Conservation (phyloP, 176 grass and related monocot species). For the Avena eriantha region DNA sequence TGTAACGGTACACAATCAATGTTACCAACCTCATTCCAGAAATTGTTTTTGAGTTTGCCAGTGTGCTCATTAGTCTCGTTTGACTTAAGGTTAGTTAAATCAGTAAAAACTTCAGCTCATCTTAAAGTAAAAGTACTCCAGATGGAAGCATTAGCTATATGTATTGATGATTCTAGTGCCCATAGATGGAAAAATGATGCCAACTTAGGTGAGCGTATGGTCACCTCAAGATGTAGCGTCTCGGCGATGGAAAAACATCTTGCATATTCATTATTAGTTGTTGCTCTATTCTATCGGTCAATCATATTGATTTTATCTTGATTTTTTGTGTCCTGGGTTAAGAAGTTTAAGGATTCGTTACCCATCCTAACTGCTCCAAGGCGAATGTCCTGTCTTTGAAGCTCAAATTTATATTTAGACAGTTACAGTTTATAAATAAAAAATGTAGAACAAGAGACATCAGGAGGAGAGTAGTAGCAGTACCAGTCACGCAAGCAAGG, state of each 20-base stretch:
- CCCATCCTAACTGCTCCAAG: too few species aligned
- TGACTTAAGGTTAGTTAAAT: background rate
- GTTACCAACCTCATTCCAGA: background rate
- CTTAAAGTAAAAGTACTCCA: background rate
- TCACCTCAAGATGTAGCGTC: background rate
- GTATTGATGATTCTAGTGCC: too few species aligned
- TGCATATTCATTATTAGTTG: too few species aligned
- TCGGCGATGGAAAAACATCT: background rate
- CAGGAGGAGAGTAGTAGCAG: background rate
- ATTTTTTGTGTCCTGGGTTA: too few species aligned
- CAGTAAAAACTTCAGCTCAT: background rate
- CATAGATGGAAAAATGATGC: background rate
- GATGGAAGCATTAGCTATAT: background rate
- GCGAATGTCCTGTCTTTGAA: too few species aligned
- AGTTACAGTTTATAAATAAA: background rate
- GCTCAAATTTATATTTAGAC: too few species aligned
- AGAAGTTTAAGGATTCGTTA: too few species aligned
- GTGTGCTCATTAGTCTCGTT: background rate
- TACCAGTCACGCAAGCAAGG: conserved; percentile 66
- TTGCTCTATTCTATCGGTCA: too few species aligned
- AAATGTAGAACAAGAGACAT: background rate
- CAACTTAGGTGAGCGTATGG: background rate
- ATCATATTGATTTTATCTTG: too few species aligned
- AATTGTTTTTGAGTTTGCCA: background rate
- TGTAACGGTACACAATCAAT: background rate